Conservation (phyloP, 140 eudicot species). For the Oenanthe javanica region DNA sequence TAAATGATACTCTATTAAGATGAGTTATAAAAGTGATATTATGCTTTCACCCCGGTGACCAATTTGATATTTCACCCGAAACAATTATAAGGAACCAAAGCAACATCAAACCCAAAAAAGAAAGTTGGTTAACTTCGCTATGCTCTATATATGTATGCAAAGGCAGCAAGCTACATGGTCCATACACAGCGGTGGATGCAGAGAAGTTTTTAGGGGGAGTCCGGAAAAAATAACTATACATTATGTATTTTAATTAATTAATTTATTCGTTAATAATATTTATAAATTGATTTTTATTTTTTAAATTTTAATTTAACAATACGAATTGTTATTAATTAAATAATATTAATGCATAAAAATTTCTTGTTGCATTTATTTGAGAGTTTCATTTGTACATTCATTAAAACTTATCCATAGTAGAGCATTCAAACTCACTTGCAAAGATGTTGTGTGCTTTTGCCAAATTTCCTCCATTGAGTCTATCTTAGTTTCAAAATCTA, state of each 20-base stretch:
- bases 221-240: too few relatives aligned
- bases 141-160: neutral
- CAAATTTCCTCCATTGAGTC: constrained; percentile 79
- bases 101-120: neutral
- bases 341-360: too few relatives aligned
- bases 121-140: neutral
- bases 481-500: constrained; percentile 74
- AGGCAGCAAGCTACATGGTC: neutral
- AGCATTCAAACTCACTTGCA: constrained; percentile 59
- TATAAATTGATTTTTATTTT: too few relatives aligned
- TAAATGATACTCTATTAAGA: too few relatives aligned
- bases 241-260: too few relatives aligned
- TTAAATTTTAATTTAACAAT: too few relatives aligned
- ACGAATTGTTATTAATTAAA: too few relatives aligned
- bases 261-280: too few relatives aligned
- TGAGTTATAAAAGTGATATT: too few relatives aligned
- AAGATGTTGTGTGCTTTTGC: constrained; percentile 68
- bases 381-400: neutral
- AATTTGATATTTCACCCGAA: too few relatives aligned
- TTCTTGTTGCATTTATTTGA: neutral
- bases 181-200: neutral
- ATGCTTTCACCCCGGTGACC: too few relatives aligned
- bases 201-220: too few relatives aligned
- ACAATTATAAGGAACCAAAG: neutral
- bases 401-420: neutral